Evolutionary conservation across 148 eudicot genomes (phyloP).

Genomic region (Vaccinium corymbosum): DNA sequence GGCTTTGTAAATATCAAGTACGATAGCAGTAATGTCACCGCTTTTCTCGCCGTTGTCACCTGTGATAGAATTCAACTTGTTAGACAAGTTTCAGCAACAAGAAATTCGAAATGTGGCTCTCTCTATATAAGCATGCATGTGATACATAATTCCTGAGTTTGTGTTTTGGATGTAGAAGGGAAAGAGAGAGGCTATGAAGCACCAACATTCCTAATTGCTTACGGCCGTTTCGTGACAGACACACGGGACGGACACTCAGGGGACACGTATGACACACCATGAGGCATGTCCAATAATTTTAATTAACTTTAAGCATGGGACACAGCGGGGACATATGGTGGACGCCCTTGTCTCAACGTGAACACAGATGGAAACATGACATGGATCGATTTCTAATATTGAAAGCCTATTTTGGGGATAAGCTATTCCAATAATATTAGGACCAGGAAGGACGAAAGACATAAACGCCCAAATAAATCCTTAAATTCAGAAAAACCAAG

Average conservation of each 20-base stretch:
- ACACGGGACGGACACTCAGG: background rate
- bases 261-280: background rate
- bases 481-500: background rate
- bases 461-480: background rate
- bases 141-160: background rate
- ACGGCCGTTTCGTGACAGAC: background rate
- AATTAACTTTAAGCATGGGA: background rate
- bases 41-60: slow-evolving; percentile 96
- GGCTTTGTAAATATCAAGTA: slow-evolving; percentile 91
- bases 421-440: background rate
- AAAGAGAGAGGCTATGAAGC: background rate
- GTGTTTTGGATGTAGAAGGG: background rate
- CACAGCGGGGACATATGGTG: background rate
- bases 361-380: background rate
- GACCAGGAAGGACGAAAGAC: background rate
- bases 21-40: slow-evolving; percentile 75
- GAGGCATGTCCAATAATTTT: background rate
- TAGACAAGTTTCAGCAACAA: background rate
- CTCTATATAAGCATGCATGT: background rate
- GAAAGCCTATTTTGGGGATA: background rate
- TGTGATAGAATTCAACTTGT: slow-evolving; percentile 24
- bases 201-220: background rate
- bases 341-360: background rate
- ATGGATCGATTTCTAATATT: background rate
- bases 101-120: background rate